A percentile compares a stretch with the other conserved stretches of the same genome.
phyloP scores from a whole-genome alignment of 2,329 filamentous ascomycete genomes.

The Colletotrichum plurivorum region DNA sequence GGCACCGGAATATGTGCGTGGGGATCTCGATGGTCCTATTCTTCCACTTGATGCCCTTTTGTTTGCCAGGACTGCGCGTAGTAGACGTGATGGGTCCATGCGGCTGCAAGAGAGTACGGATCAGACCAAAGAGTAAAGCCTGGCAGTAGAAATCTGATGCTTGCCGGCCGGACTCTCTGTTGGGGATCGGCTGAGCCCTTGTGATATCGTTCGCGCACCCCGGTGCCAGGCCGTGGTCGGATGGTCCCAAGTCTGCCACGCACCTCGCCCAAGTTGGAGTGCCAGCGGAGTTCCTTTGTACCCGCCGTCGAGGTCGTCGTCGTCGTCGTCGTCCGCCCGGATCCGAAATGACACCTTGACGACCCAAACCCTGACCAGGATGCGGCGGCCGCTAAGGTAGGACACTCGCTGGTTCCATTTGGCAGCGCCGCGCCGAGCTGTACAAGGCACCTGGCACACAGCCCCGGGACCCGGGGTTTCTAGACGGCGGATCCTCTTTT shows the following conservation, averaged over 20 bases:
- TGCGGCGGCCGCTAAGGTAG: conserved; percentile 38
- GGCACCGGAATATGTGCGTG: not conserved
- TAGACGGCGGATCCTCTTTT: not conserved
- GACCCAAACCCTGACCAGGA: conserved; percentile 16
- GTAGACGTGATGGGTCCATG: too few species aligned
- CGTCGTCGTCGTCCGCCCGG: conserved; percentile 10
- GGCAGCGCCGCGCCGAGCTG: conserved; percentile 15
- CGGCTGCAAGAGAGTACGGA: too few species aligned
- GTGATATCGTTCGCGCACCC: too few species aligned
- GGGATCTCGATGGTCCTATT: conserved; percentile 7
- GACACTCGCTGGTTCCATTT: conserved; percentile 23
- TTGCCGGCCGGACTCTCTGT: too few species aligned
- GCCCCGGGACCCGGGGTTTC: conserved; percentile 12
- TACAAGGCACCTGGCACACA: conserved; percentile 15
- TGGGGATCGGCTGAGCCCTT: too few species aligned
- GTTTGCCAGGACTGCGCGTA: too few species aligned
- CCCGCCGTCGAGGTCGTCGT: not conserved
- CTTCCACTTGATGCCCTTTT: not conserved
- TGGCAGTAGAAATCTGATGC: too few species aligned
- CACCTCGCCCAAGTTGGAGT: not conserved
- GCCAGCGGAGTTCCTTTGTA: not conserved
- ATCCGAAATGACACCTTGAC: conserved; percentile 8
- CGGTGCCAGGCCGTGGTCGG: not conserved
- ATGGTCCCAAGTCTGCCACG: not conserved
- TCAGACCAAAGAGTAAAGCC: too few species aligned